Conservation (phyloP, 73 alveolate genomes). For the Diophrys sp. region DNA sequence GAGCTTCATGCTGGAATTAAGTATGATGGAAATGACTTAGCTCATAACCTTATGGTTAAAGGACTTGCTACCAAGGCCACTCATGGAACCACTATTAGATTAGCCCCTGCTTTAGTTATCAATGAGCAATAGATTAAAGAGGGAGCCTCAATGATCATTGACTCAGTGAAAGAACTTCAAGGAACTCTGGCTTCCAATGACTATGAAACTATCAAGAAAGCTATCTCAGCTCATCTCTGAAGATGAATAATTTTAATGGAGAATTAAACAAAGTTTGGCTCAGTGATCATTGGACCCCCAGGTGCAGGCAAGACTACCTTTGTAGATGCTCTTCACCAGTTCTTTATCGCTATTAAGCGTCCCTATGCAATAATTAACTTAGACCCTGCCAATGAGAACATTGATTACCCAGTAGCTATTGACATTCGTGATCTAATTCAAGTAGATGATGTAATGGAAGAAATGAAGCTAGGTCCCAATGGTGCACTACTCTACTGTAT, state of each 20-base stretch:
- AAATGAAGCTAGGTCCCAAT: constrained; percentile 88
- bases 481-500: constrained; percentile 90
- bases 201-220: too few relatives aligned
- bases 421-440: constrained; percentile 73
- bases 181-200: too few relatives aligned
- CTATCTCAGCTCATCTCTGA: too few relatives aligned
- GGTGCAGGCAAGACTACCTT: constrained; percentile 94
- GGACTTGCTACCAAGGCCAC: constrained; percentile 91
- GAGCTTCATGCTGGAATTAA: constrained; percentile 60
- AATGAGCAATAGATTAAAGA: constrained; percentile 46
- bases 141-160: constrained; percentile 45
- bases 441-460: constrained; percentile 89
- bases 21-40: constrained; percentile 51
- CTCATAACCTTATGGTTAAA: constrained; percentile 39
- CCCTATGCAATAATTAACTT: constrained; percentile 67
- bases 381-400: constrained; percentile 95
- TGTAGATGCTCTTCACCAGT: constrained; percentile 70
- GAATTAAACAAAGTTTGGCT: constrained; percentile 55
- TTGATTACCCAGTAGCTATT: constrained; percentile 63
- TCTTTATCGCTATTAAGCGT: constrained; percentile 63
- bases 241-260: constrained; percentile 4
- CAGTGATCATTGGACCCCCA: constrained; percentile 86
- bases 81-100: constrained; percentile 79
- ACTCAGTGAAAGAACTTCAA: constrained; percentile 33
- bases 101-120: constrained; percentile 91